phyloP scores from a whole-genome alignment of 495 filamentous ascomycete species.

The Penicillium antarcticum region DNA sequence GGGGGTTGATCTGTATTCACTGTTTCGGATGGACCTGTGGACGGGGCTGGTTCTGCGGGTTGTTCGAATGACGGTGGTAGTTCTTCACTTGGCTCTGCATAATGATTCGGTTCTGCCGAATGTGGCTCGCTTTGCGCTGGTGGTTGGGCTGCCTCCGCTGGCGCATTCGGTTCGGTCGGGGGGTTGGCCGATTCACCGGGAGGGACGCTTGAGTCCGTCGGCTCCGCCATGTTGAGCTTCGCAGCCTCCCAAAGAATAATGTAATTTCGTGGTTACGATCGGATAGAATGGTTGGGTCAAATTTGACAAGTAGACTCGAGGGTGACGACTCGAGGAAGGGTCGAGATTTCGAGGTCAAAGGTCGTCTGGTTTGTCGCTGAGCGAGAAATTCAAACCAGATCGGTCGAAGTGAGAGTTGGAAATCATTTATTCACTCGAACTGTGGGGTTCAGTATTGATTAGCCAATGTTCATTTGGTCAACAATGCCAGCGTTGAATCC shows the following conservation, averaged over 20 bases:
- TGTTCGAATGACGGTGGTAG: background rate
- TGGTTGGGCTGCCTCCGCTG: slow-evolving; percentile 14
- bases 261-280: background rate
- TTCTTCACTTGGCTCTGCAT: background rate
- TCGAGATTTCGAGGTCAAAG: slow-evolving; percentile 23
- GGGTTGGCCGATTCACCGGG: slow-evolving; percentile 28
- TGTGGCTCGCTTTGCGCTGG: slow-evolving; percentile 1
- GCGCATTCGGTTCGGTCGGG: slow-evolving; percentile 20
- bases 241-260: slow-evolving; percentile 1
- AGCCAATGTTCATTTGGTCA: slow-evolving; percentile 7
- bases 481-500: background rate
- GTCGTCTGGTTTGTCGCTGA: slow-evolving; percentile 19
- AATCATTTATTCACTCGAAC: slow-evolving; percentile 31
- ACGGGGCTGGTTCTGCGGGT: background rate
- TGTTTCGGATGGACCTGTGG: slow-evolving; percentile 3
- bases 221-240: slow-evolving; percentile 32
- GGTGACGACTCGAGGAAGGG: background rate
- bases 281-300: background rate
- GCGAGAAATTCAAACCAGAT: slow-evolving; percentile 26
- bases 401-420: slow-evolving; percentile 16
- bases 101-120: slow-evolving; percentile 5
- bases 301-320: background rate
- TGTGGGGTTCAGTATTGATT: slow-evolving; percentile 8
- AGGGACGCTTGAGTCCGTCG: slow-evolving; percentile 27
- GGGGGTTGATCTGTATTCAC: background rate